Percentiles rank a stretch among this genome's conserved stretches.
phyloP scores from a whole-genome alignment of 2,329 filamentous ascomycete genomes.

The Cytospora mali region DNA sequence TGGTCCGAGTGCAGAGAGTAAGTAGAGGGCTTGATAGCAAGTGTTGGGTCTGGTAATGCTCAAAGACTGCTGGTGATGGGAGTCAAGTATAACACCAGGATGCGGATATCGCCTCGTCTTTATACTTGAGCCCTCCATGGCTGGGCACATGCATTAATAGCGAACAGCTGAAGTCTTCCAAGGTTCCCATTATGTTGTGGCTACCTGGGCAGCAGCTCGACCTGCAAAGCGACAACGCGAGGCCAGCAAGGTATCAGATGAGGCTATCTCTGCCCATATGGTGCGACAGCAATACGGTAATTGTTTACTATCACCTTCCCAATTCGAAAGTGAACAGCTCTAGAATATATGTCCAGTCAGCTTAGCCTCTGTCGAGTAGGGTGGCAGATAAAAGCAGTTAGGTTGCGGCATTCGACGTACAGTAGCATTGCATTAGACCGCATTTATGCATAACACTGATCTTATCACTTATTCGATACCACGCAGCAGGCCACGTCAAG shows the following conservation, averaged over 20 bases:
- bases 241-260: slow-evolving; percentile 5
- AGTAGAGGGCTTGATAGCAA: neutral
- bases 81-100: neutral
- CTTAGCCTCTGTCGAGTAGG: neutral
- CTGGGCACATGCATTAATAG: neutral
- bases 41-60: slow-evolving; percentile 2
- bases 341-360: neutral
- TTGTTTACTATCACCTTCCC: slow-evolving; percentile 21
- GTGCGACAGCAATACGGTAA: neutral
- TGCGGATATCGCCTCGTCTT: slow-evolving; percentile 1
- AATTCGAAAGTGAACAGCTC: neutral
- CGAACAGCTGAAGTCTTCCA: neutral
- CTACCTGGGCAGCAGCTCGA: neutral
- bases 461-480: neutral
- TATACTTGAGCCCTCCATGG: slow-evolving; percentile 4
- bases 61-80: slow-evolving; percentile 10
- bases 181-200: neutral
- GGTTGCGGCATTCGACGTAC: neutral
- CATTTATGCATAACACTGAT: neutral
- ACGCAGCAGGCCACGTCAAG: slow-evolving; percentile 8
- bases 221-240: slow-evolving; percentile 11
- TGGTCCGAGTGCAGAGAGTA: neutral
- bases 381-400: neutral
- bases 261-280: slow-evolving; percentile 18
- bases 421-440: neutral